Evolutionary conservation across 148 eudicot genomes (phyloP).

Genomic region (Cornus kousa): DNA sequence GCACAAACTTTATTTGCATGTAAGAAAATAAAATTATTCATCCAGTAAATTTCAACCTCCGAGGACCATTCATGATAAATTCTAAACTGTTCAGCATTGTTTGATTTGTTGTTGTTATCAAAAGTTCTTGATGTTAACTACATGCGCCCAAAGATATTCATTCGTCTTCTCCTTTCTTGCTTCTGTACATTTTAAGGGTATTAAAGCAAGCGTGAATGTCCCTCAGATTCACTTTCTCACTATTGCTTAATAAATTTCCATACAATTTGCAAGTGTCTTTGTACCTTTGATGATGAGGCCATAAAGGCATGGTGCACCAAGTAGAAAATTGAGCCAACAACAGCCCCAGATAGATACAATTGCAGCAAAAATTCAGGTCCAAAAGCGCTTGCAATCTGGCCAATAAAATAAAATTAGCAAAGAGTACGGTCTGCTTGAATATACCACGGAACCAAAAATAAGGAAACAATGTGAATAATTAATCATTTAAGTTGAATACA

Average conservation of each 20-base stretch:
- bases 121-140: not conserved
- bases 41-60: not conserved
- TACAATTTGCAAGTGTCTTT: not conserved
- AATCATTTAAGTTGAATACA: not conserved
- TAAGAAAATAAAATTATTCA: not conserved
- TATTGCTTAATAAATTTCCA: not conserved
- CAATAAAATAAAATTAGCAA: conserved; percentile 18
- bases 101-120: not conserved
- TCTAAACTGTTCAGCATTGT: not conserved
- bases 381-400: conserved; percentile 63
- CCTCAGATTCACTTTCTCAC: not conserved
- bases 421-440: not conserved
- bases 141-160: not conserved
- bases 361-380: conserved; percentile 73
- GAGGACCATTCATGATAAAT: not conserved
- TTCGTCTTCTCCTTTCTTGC: not conserved
- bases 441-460: not conserved
- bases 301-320: conserved; percentile 66
- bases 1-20: not conserved
- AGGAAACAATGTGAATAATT: not conserved
- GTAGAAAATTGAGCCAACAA: conserved; percentile 75
- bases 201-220: not conserved
- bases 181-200: not conserved
- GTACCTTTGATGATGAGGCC: conserved; percentile 48
- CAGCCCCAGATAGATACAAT: conserved; percentile 77